Percentiles rank a stretch among this genome's conserved stretches.
Evolutionary conservation across 306 rosid species (phyloP).

Genomic region (Medicago arabica): DNA sequence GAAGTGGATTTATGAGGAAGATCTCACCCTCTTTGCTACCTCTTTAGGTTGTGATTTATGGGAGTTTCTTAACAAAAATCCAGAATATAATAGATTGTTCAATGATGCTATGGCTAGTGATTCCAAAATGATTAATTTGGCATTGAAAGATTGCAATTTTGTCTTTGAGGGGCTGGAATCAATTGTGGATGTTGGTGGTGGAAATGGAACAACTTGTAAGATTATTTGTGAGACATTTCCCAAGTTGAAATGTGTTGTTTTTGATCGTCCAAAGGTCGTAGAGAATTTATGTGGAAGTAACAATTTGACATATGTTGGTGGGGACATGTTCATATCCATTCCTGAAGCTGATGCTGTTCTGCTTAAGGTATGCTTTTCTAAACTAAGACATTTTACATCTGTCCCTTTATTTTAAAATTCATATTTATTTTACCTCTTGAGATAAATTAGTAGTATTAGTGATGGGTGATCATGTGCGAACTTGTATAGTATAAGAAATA

Average conservation of each 20-base stretch:
- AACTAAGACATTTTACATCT: background rate
- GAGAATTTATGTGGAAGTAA: background rate
- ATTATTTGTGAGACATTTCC: background rate
- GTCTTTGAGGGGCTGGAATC: conserved; percentile 1
- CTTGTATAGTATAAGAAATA: no score
- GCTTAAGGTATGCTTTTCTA: conserved; percentile 10
- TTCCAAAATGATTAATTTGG: background rate
- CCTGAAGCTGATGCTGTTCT: conserved; percentile 10
- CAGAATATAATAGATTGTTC: background rate
- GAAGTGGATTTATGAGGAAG: conserved; percentile 9
- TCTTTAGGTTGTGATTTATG: background rate
- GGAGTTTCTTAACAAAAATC: background rate
- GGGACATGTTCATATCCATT: background rate
- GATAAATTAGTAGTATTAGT: no score
- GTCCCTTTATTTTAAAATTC: no score
- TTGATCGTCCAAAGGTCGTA: conserved; percentile 7
- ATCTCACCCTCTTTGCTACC: background rate
- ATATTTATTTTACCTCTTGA: no score
- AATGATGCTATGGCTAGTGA: conserved; percentile 23
- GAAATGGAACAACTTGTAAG: background rate
- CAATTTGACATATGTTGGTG: conserved; percentile 25
- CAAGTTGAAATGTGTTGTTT: background rate
- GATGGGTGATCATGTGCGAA: no score
- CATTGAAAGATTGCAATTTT: background rate
- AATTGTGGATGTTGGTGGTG: conserved; percentile 13